Conservation (phyloP, 2,329 filamentous ascomycete species). For the Calonectria pteridis region DNA sequence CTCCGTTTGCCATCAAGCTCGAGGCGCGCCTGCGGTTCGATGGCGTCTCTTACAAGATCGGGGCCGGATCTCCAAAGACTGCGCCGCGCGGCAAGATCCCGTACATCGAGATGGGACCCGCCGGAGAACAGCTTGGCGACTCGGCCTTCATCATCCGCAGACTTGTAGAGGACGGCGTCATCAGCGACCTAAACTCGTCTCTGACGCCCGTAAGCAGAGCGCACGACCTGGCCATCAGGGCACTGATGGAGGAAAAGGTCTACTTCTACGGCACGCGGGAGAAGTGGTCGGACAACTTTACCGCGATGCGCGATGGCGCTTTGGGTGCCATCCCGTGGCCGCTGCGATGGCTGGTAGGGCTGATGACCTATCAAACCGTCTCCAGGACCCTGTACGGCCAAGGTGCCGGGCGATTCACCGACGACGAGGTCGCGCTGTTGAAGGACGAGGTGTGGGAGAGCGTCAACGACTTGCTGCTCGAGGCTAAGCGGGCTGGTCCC, state of each 20-base stretch:
- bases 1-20: slow-evolving; percentile 72
- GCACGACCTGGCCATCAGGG: slow-evolving; percentile 64
- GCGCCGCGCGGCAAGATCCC: slow-evolving; percentile 72
- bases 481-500: slow-evolving; percentile 42
- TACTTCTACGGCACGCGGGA: slow-evolving; percentile 69
- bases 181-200: slow-evolving; percentile 61
- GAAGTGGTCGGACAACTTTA: slow-evolving; percentile 71
- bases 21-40: slow-evolving; percentile 71
- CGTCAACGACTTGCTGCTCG: slow-evolving; percentile 60
- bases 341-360: slow-evolving; percentile 63
- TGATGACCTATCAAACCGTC: slow-evolving; percentile 59
- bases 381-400: slow-evolving; percentile 65
- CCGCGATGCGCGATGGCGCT: slow-evolving; percentile 66
- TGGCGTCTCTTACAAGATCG: slow-evolving; percentile 59
- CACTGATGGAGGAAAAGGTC: slow-evolving; percentile 71
- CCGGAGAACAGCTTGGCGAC: slow-evolving; percentile 57
- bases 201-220: slow-evolving; percentile 56
- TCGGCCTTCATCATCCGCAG: slow-evolving; percentile 65
- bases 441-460: slow-evolving; percentile 66
- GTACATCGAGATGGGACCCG: slow-evolving; percentile 59
- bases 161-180: slow-evolving; percentile 53
- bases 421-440: slow-evolving; percentile 61
- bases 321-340: slow-evolving; percentile 65
- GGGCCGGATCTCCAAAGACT: slow-evolving; percentile 56
- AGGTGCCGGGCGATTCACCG: slow-evolving; percentile 64